Evolutionary conservation across 208 protist species (phyloP).

Genomic region (Leptomonas seymouri): DNA sequence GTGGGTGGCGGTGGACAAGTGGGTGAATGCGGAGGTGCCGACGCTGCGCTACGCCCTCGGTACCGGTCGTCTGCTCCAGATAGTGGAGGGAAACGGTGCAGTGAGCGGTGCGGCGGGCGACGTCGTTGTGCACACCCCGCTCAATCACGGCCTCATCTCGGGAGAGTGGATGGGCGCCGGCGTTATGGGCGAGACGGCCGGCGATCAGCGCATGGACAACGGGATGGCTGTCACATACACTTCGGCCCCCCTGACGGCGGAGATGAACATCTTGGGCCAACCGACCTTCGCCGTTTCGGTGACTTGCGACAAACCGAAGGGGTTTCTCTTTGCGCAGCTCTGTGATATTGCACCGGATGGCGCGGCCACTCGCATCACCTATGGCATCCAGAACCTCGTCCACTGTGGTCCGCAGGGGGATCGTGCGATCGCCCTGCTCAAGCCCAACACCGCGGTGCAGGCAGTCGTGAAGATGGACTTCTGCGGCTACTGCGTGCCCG

Average conservation of each 20-base stretch:
- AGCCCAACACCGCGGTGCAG: slow-evolving; percentile 26
- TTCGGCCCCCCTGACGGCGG: slow-evolving; percentile 34
- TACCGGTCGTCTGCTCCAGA: slow-evolving; percentile 6
- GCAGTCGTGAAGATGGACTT: slow-evolving; percentile 57
- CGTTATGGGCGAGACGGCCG: slow-evolving; percentile 54
- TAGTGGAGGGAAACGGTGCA: not conserved
- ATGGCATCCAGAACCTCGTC: slow-evolving; percentile 59
- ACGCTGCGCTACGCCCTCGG: slow-evolving; percentile 28
- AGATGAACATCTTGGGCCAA: slow-evolving; percentile 47
- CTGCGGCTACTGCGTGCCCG: slow-evolving; percentile 59
- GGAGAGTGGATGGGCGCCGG: slow-evolving; percentile 74
- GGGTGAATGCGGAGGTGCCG: slow-evolving; percentile 38
- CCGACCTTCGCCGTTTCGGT: slow-evolving; percentile 49
- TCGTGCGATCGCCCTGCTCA: slow-evolving; percentile 33
- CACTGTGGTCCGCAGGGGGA: slow-evolving; percentile 38
- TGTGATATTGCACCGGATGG: slow-evolving; percentile 60
- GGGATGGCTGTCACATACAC: slow-evolving; percentile 59
- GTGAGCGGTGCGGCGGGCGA: not conserved
- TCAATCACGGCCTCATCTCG: slow-evolving; percentile 59
- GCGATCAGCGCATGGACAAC: slow-evolving; percentile 72
- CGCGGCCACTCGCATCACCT: slow-evolving; percentile 57
- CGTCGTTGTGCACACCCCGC: slow-evolving; percentile 55
- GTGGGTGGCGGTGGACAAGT: slow-evolving; percentile 47
- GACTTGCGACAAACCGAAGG: slow-evolving; percentile 58
- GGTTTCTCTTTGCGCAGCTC: slow-evolving; percentile 65